Percentiles rank a stretch among this genome's conserved stretches.
Evolutionary conservation across 768 basidiomycete species (phyloP).

Genomic region (Holtermanniella nyarrowii): DNA sequence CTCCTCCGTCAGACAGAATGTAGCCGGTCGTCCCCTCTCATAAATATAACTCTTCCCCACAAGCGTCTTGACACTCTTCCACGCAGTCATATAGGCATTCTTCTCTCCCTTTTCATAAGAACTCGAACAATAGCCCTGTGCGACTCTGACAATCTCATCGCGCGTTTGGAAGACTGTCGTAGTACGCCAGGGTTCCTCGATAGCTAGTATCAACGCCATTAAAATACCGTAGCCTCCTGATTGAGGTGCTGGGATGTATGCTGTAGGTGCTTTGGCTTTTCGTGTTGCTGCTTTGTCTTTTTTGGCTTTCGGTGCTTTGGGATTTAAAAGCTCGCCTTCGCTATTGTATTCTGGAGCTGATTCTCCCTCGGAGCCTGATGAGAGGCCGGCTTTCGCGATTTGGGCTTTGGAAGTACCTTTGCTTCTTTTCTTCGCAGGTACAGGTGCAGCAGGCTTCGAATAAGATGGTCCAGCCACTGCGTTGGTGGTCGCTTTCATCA

Average conservation of each 20-base stretch:
- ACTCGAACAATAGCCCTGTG: constrained; percentile 23
- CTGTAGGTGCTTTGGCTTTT: neutral
- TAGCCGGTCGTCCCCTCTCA: constrained; percentile 29
- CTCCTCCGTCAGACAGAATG: constrained; percentile 33
- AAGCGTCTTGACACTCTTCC: constrained; percentile 33
- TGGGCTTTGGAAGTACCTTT: constrained; percentile 1
- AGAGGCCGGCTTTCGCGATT: neutral
- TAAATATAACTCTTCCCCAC: constrained; percentile 32
- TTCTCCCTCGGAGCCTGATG: neutral
- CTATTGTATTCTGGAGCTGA: neutral
- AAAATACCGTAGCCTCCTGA: constrained; percentile 37
- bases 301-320: neutral
- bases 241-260: constrained; percentile 26
- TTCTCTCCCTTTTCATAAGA: constrained; percentile 27
- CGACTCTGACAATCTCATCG: constrained; percentile 22
- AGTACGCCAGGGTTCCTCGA: constrained; percentile 25
- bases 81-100: constrained; percentile 30
- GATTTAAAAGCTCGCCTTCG: neutral
- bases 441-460: constrained; percentile 1
- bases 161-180: constrained; percentile 30
- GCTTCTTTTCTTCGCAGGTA: neutral
- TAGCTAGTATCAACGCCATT: constrained; percentile 29
- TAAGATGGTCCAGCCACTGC: no score
- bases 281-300: constrained; percentile 19
- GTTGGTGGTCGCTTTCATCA: no score